phyloP scores from a whole-genome alignment of 2,329 filamentous ascomycete genomes.

The Aspergillus piperis region DNA sequence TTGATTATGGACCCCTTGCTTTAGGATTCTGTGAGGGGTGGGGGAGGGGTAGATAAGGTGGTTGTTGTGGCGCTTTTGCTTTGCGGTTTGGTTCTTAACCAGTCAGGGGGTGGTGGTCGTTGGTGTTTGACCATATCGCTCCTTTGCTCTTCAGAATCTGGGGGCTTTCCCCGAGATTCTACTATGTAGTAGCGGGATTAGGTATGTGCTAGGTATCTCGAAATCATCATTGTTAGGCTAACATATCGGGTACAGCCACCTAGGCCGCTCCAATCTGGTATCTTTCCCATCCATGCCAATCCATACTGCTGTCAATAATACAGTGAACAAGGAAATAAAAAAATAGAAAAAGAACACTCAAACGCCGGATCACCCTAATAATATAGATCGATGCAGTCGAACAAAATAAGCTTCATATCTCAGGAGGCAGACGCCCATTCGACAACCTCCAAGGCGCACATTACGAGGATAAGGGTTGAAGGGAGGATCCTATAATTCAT shows the following conservation, averaged over 20 bases:
- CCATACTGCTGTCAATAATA: not conserved
- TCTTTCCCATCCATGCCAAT: not conserved
- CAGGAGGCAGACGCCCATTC: constrained; percentile 67
- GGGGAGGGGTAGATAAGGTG: not conserved
- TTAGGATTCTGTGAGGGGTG: not conserved
- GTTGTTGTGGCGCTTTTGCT: not conserved
- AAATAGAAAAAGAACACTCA: not conserved
- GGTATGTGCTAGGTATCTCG: not conserved
- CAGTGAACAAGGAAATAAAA: not conserved
- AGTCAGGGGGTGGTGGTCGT: no score
- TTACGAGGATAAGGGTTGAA: constrained; percentile 84
- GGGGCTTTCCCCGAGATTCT: not conserved
- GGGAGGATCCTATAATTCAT: constrained; percentile 73
- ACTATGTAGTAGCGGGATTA: not conserved
- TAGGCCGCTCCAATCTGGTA: constrained; percentile 1
- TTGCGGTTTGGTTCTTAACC: not conserved
- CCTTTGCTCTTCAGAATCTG: no score
- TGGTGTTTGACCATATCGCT: no score
- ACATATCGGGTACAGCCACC: not conserved
- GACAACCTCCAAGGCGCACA: constrained; percentile 87
- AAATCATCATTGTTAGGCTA: not conserved
- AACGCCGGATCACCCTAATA: not conserved
- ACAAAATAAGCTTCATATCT: not conserved
- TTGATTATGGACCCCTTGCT: not conserved
- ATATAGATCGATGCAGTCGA: not conserved